Evolutionary conservation across 106 monocot genomes (phyloP).

Genomic region (Dendrobium huoshanense): DNA sequence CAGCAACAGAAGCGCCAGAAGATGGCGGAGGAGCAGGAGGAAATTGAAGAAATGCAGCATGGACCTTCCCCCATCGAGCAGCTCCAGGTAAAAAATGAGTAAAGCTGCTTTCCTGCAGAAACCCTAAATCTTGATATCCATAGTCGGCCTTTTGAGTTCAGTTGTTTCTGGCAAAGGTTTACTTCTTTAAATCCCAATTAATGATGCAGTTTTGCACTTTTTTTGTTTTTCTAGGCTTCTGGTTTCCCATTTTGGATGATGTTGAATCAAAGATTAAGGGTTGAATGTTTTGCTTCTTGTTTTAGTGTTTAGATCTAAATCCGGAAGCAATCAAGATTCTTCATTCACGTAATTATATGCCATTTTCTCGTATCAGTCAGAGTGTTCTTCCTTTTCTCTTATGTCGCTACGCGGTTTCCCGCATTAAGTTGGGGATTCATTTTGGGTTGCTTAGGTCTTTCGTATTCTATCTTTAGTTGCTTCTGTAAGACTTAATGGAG

Average conservation of each 20-base stretch:
- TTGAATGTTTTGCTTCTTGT: background rate
- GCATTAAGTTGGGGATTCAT: background rate
- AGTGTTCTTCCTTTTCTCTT: background rate
- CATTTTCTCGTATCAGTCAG: background rate
- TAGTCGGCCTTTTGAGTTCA: background rate
- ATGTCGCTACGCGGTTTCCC: background rate
- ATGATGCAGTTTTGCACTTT: background rate
- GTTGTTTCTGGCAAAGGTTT: background rate
- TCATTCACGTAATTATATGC: background rate
- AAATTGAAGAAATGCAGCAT: slow-evolving; percentile 29
- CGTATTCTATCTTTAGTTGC: background rate
- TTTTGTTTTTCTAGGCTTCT: background rate
- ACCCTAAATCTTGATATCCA: background rate
- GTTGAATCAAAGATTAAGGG: background rate
- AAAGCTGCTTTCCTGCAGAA: background rate
- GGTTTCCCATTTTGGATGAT: background rate
- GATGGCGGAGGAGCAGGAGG: slow-evolving; percentile 22
- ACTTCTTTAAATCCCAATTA: background rate
- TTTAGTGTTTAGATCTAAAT: background rate
- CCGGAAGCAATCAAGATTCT: background rate
- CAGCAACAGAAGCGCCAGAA: slow-evolving; percentile 30
- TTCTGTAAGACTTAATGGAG: no score
- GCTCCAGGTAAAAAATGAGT: slow-evolving; percentile 26
- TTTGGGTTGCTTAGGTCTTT: no score
- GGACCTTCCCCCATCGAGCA: slow-evolving; percentile 56